Evolutionary conservation across 257 asterid genomes (phyloP), one percentile per base, ranked within the genome.

Genomic region (Lantana camara): DNA sequence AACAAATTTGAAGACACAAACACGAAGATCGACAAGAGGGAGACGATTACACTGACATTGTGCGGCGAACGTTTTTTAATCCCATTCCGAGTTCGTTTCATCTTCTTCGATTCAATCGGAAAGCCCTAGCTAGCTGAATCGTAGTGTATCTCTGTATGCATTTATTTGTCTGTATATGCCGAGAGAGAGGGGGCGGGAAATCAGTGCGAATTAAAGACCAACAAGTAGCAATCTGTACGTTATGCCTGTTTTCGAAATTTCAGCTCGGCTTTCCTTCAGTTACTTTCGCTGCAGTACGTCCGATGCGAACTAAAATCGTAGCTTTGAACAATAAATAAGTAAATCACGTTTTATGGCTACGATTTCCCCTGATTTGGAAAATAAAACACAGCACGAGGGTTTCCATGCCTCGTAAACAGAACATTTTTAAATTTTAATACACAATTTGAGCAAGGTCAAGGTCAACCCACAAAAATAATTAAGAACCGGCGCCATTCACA

Each of bases 131-230:
- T 60, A 23, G 34, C 12, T 41, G 61, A 13, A 50, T 22, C 13
- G 68, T 8, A 21, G 12, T 46, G 15, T 46, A 57, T 42, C 35
- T 37, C 54, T 54, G 57, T 54, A 24, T 30, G 24, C 17, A 60
- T 71, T n/a, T n/a, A n/a, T n/a, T 19, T 65, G 73, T 52, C 54
- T 53, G 47, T 38, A 66, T 48, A 48, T 70, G 60, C 14, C 44
- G 60, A n/a, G 70, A 41, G 68, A 67, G 77, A 29, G 20, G 68
- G 34, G 69, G 90, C 82, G 90, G 85, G 85, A 83, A 75, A 78
- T 76, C 70, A 51, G 76, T 42, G 54, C 51, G 74, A 82, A 75
- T 57, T 45, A 65, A 60, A 60, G n/a, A 45, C n/a, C n/a, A n/a
- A n/a, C n/a, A n/a, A n/a, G 15, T 47, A n/a, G 8, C 19, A 24